phyloP scores from a whole-genome alignment of 2,329 filamentous ascomycete species.

The Fusarium ambrosium region DNA sequence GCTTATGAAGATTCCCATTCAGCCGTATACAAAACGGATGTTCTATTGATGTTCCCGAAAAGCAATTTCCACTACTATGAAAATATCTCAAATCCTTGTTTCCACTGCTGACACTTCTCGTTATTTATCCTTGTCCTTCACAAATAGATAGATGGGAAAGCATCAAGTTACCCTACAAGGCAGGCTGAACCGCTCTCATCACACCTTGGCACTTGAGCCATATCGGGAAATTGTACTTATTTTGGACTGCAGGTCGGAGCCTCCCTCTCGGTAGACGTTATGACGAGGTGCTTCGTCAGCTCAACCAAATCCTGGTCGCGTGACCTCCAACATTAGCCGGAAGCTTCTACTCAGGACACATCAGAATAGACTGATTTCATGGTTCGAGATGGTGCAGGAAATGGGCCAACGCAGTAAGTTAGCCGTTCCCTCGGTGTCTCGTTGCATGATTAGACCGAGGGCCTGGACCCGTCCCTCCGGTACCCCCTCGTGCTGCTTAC shows the following conservation, averaged over 20 bases:
- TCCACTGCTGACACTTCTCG: not conserved
- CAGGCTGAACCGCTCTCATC: not conserved
- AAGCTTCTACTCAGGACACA: not conserved
- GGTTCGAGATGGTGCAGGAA: not conserved
- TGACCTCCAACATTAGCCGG: not conserved
- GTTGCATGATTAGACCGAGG: not conserved
- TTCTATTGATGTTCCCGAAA: no score
- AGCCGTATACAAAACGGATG: no score
- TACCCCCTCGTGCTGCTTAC: not conserved
- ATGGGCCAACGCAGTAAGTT: not conserved
- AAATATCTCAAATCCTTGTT: not conserved
- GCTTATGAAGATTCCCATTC: no score
- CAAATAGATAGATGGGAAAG: no score
- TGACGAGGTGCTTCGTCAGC: not conserved
- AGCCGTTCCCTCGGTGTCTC: not conserved
- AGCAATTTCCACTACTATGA: not conserved
- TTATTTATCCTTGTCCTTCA: fast-evolving
- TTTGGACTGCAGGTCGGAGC: not conserved
- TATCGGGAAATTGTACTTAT: not conserved
- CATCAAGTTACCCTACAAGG: not conserved
- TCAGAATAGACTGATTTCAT: not conserved
- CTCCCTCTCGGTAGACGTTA: not conserved
- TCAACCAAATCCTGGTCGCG: not conserved
- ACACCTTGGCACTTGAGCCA: not conserved
- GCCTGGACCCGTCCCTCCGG: not conserved